Percentiles rank a stretch among this genome's conserved stretches.
phyloP scores from a whole-genome alignment of 2,329 filamentous ascomycete genomes.

The Calonectria hongkongensis region DNA sequence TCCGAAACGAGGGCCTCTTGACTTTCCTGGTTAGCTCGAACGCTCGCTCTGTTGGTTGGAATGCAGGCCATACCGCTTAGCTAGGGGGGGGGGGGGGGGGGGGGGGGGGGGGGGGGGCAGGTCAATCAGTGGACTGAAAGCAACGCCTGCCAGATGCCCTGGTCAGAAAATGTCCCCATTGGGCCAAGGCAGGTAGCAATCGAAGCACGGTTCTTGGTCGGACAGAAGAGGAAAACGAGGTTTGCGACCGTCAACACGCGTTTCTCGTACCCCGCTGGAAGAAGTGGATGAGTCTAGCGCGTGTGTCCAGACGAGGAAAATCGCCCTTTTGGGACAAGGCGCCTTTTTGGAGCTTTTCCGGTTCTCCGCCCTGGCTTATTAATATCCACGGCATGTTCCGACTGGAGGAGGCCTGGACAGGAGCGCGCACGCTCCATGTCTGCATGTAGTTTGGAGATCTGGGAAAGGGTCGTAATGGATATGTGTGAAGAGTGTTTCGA shows the following conservation, averaged over 20 bases:
- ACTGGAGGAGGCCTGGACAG: background rate
- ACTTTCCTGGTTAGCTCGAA: slow-evolving; percentile 2
- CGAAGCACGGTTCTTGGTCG: slow-evolving; percentile 5
- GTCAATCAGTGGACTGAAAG: background rate
- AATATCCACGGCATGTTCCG: slow-evolving; percentile 6
- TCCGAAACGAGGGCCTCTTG: background rate
- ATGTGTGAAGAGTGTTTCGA: background rate
- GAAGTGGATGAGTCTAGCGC: background rate
- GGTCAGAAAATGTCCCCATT: slow-evolving; percentile 3
- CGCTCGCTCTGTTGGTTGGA: background rate
- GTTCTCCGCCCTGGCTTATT: slow-evolving; percentile 8
- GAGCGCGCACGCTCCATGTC: no score
- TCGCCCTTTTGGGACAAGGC: background rate
- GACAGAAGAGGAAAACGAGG: slow-evolving; percentile 17
- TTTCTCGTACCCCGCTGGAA: slow-evolving; percentile 8
- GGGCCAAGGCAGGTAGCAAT: slow-evolving; percentile 2
- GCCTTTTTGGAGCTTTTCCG: background rate
- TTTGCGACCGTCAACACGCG: slow-evolving; percentile 7
- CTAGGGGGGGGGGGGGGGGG: background rate
- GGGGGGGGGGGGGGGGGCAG: background rate
- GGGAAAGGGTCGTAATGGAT: background rate
- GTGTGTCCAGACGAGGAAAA: background rate
- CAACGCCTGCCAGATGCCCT: background rate
- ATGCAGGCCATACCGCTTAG: slow-evolving; percentile 1
- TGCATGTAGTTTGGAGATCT: background rate